Conservation (phyloP, 2,329 filamentous ascomycete genomes). For the Chaetomiaceae sp. region DNA sequence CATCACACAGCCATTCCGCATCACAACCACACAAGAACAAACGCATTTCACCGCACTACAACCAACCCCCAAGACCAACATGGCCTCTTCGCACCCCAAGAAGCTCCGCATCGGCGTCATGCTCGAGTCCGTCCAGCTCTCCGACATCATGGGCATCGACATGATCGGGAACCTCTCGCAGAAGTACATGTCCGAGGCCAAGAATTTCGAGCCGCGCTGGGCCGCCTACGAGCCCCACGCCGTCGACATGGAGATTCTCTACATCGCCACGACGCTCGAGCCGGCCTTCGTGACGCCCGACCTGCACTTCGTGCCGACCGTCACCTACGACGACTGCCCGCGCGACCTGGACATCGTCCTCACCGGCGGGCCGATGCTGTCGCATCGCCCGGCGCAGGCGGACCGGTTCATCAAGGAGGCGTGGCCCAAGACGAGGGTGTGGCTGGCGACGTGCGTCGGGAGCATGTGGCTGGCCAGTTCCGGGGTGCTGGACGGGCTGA, state of each 20-base stretch:
- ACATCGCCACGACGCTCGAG: background rate
- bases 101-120: background rate
- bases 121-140: background rate
- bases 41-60: background rate
- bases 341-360: conserved; percentile 40
- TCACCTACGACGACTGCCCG: conserved; percentile 39
- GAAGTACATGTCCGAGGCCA: background rate
- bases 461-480: conserved; percentile 36
- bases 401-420: conserved; percentile 36
- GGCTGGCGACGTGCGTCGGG: conserved; percentile 31
- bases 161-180: background rate
- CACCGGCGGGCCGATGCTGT: conserved; percentile 34
- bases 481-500: conserved; percentile 36
- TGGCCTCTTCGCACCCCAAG: background rate
- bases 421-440: conserved; percentile 32
- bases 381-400: conserved; percentile 32
- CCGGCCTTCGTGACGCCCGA: background rate
- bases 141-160: background rate
- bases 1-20: background rate
- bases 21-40: background rate
- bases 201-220: background rate
- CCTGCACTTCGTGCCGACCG: conserved; percentile 27
- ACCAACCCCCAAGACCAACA: background rate
- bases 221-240: background rate
- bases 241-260: background rate